Conservation (phyloP, 257 asterid species). For the Thymus quinquecostatus region DNA sequence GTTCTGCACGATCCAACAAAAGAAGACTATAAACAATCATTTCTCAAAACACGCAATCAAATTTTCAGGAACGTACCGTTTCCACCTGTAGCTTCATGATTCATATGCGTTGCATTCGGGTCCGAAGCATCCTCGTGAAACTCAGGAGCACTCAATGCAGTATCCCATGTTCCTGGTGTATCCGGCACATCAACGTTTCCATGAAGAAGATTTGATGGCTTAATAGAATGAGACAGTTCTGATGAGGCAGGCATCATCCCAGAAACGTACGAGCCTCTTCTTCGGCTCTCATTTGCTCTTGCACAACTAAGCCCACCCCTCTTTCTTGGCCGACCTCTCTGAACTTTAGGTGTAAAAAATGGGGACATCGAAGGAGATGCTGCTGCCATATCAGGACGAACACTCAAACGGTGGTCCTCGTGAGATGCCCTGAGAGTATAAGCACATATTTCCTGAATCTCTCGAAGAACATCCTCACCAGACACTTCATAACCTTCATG, state of each 20-base stretch:
- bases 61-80: too few relatives aligned
- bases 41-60: constrained; percentile 16
- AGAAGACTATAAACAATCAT: constrained; percentile 11
- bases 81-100: constrained; percentile 48
- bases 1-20: constrained; percentile 41
- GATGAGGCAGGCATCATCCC: constrained; percentile 40
- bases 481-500: constrained; percentile 55
- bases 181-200: constrained; percentile 42
- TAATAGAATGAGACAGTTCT: constrained; percentile 43
- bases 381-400: constrained; percentile 47
- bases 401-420: constrained; percentile 61
- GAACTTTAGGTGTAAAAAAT: constrained; percentile 49
- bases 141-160: constrained; percentile 44
- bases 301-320: constrained; percentile 57
- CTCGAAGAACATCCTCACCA: constrained; percentile 59
- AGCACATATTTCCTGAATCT: constrained; percentile 72
- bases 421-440: constrained; percentile 64
- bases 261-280: constrained; percentile 42
- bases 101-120: constrained; percentile 45
- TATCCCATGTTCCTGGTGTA: constrained; percentile 62
- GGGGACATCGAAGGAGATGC: constrained; percentile 44
- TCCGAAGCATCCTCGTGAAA: constrained; percentile 46
- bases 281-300: constrained; percentile 42
- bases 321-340: constrained; percentile 70
- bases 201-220: constrained; percentile 33